Conservation (phyloP, 768 basidiomycete genomes). For the Sporobolomyces pararoseus region DNA sequence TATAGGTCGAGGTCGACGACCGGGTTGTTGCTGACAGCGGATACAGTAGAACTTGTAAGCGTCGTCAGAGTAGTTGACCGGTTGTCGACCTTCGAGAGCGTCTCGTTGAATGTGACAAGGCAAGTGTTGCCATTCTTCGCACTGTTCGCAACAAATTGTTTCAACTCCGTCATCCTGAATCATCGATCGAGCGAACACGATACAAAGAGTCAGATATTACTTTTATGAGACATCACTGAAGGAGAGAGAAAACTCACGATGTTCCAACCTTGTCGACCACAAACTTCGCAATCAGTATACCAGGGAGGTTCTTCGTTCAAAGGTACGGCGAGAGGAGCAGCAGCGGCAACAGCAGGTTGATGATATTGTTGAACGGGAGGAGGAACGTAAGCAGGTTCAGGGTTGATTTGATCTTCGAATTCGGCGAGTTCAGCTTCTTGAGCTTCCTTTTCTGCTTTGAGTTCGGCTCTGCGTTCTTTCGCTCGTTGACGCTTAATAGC, state of each 20-base stretch:
- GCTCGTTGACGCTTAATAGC: slow-evolving; percentile 12
- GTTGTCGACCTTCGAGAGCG: slow-evolving; percentile 42
- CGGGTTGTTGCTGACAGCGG: slow-evolving; percentile 20
- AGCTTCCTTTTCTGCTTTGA: slow-evolving; percentile 31
- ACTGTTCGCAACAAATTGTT: slow-evolving; percentile 50
- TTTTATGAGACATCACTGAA: too few relatives aligned
- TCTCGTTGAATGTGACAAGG: slow-evolving; percentile 49
- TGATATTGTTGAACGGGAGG: not conserved
- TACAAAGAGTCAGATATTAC: not conserved
- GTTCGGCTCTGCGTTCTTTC: slow-evolving; percentile 24
- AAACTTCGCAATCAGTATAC: slow-evolving; percentile 51
- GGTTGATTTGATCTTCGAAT: slow-evolving; percentile 22
- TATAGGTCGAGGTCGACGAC: not conserved
- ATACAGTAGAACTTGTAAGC: slow-evolving; percentile 45
- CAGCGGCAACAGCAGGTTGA: not conserved
- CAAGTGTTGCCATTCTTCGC: slow-evolving; percentile 52
- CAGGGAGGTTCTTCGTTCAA: slow-evolving; percentile 46
- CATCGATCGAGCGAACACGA: not conserved
- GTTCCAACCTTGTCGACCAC: slow-evolving; percentile 49
- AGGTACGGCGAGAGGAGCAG: not conserved
- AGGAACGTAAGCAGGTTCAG: slow-evolving; percentile 1
- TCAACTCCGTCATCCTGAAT: slow-evolving; percentile 49
- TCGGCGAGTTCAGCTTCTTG: slow-evolving; percentile 10
- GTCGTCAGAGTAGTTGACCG: slow-evolving; percentile 49
- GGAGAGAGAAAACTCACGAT: slow-evolving; percentile 44